These are phyloP conservation scores for Aureobasidium sp. DNA, from an alignment of 2,329 filamentous ascomycete genomes.

Conservation along the genomic window DNA sequence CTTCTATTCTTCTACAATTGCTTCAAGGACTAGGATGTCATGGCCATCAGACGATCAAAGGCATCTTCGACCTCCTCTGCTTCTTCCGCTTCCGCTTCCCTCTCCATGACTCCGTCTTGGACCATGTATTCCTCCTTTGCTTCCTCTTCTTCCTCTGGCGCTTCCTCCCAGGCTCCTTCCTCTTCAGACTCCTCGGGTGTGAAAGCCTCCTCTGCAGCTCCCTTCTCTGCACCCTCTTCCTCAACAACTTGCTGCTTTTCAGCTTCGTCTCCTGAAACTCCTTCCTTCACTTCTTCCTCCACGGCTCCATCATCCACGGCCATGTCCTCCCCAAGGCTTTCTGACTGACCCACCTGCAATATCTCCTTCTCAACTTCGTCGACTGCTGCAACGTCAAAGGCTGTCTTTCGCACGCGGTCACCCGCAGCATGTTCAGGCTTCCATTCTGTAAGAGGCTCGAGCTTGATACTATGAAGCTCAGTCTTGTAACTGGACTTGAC, in stretches of 20 bases:
- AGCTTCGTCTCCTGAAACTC: neutral
- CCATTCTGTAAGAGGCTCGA: constrained; percentile 2
- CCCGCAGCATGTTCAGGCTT: neutral
- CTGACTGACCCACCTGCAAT: neutral
- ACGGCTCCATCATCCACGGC: neutral
- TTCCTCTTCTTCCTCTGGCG: neutral
- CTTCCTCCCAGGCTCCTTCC: neutral
- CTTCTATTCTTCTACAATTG: neutral
- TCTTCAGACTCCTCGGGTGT: neutral
- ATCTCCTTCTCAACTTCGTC: neutral
- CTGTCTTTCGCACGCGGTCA: neutral
- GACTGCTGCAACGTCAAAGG: neutral
- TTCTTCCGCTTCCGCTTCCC: neutral
- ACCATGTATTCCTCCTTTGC: neutral
- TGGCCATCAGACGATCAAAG: neutral
- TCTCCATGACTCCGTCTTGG: too few relatives aligned
- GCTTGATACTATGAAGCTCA: neutral
- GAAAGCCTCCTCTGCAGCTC: neutral
- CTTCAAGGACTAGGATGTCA: neutral
- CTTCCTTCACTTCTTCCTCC: neutral
- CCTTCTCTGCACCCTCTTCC: neutral
- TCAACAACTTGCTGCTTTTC: neutral
- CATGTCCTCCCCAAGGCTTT: neutral
- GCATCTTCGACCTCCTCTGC: neutral
- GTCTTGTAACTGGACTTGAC: neutral